Base-by-base conservation (phyloP, 2,329 filamentous ascomycete species). In the Coniochaeta pulveracea region DNA sequence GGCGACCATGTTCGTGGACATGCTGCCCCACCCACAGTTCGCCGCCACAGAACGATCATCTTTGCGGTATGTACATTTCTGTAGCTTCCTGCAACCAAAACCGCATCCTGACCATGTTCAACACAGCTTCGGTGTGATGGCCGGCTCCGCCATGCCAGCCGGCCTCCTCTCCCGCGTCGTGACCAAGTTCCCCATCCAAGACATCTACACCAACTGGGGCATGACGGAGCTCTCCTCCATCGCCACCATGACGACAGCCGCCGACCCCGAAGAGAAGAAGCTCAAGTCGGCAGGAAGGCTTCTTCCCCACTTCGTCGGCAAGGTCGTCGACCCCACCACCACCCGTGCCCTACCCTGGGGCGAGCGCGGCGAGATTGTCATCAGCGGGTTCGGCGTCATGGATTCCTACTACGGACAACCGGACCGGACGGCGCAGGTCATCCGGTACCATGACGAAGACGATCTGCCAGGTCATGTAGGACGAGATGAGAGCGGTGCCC, bases 391-490 rank as follows among this genome's bases (percentile, higher is more conserved):
- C 25, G 25, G 25, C 7, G 25, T 27, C 25, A 27, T 27, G 25
- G n/a, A 27, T 15, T 27, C 25, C n/a, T 27, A 27, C n/a, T 27
- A 27, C 25, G 25, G n/a, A n/a, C 25, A 27, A 15, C 25, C 25
- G n/a, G 25, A 27, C 6, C 6, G 25, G 6, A 27, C 25, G 6
- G 25, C 25, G 7, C 25, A 27, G 25, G 25, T 15, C n/a, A 27
- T 27, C 25, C 25, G n/a, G n/a, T 8, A 27, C 8, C 25, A 27
- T 15, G n/a, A 27, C n/a, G 25, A 12, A 12, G 25, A 12, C 25
- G 25, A n/a, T n/a, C n/a, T n/a, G n/a, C n/a, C n/a, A n/a, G n/a
- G n/a, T n/a, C n/a, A n/a, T n/a, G n/a, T n/a, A n/a, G n/a, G n/a
- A n/a, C n/a, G n/a, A n/a, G n/a, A n/a, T n/a, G n/a, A n/a, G n/a